Base-by-base conservation (phyloP, 2,329 filamentous ascomycete species). In the Trichoderma sp. region DNA sequence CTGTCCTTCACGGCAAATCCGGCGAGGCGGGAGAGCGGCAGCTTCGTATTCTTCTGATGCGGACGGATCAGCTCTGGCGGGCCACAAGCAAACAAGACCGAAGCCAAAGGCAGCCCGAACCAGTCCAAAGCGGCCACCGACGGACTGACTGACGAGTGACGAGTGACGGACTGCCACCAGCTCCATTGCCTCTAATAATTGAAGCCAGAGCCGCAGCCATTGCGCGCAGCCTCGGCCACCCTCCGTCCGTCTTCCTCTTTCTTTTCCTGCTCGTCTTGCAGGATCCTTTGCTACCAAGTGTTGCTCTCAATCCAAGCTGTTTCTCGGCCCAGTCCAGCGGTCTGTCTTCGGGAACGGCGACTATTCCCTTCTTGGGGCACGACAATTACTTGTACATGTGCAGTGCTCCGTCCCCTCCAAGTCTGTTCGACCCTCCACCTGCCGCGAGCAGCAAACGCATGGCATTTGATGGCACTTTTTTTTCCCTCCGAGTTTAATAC, bases 311-410 rank as follows among this genome's bases (percentile, higher is more conserved):
- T 43, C 44, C 34, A 44, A 45, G 3, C 14, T 39, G 2, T 34
- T 39, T 39, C 34, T 39, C 34, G 34, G 34, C 34, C 57, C 43
- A 52, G 19, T 59, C 52, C 62, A 48, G 52, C 62, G 54, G 62
- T 57, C 62, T 59, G 62, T 64, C 62, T 14, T 64, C 62, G 54
- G 62, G 62, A 64, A 52, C 44, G 50, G 55, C 62, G 55, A 64
- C 62, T 59, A 57, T 64, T 57, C 62, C 62, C 52, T 24, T 59
- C 44, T 64, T 64, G 52, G 62, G 52, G 62, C 45, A 56, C 59
- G 62, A 59, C 62, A 58, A 52, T 59, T 63, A 45, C 34, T 30
- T 30, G 28, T 30, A 30, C 12, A 5, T 39, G 34, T 14, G 34
- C 34, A 34, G 30, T 34, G 30, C 30, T 34, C 30, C 30, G 7